Evolutionary conservation across 768 basidiomycete genomes (phyloP), one percentile per base, ranked within the genome.

Genomic region (Hemileccinum rubropunctum): DNA sequence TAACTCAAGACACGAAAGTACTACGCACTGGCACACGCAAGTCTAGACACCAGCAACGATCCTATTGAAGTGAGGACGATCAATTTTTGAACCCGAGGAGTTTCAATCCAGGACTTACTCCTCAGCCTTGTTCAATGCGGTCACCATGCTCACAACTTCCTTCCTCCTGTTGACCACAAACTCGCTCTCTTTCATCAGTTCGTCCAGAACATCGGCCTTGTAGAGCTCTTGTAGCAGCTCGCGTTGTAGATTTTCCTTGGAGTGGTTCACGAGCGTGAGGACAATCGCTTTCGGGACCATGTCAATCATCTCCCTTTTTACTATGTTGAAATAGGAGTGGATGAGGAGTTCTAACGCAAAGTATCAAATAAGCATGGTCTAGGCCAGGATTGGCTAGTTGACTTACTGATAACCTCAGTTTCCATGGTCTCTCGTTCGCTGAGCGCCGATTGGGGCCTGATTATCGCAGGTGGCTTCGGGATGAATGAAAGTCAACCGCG

Each of bases 241-340:
- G 52, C 86, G 80, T 73, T 99, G 97, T 51, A 99, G 74, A 67
- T 91, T 84, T 72, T 98, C 97, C 71, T 97, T 98, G 52, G 95
- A 86, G 69, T 85, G 84, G 65, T 84, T 88, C 43, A 99, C 95
- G 32, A 98, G 82, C 14, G 91, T 98, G 56, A 90, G 73, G 10
- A 88, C 83, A 66, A 97, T 92, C 15, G 91, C 91, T 70, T 99
- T 99, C 8, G 95, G 95, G 21, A 98, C 91, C 93, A 97, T 97
- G 71, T 98, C 95, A 62, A 98, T 98, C 90, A 98, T 93, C 72
- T 98, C 95, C 51, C 95, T 87, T 75, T 99, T 98, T 48, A 98
- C 92, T 57, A 98, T 94, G 73, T 97, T 94, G 79, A 89, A 98
- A 71, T 98, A 98, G 4, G 93, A 97, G 67, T 89, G 81, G 60